Percentiles rank a stretch among this genome's conserved stretches.
These are phyloP conservation scores for Annulohypoxylon stygium DNA, from an alignment of 495 filamentous ascomycete species.

Conservation along the genomic window DNA sequence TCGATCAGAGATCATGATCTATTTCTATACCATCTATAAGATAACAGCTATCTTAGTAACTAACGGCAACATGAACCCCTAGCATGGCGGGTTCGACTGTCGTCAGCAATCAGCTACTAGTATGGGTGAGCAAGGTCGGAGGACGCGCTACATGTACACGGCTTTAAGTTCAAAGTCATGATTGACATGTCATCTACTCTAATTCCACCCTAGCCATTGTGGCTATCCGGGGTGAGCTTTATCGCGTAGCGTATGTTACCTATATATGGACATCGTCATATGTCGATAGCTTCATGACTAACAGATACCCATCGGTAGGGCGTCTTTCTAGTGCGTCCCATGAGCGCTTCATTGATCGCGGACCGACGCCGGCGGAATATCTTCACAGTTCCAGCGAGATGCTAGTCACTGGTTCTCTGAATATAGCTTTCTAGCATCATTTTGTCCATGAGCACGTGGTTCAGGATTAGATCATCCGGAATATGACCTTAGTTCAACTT, in stretches of 20 bases:
- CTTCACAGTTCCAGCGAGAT: neutral
- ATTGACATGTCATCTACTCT: slow-evolving; percentile 20
- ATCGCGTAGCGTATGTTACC: slow-evolving; percentile 2
- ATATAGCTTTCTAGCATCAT: slow-evolving; percentile 32
- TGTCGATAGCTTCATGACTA: slow-evolving; percentile 36
- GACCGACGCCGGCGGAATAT: slow-evolving; percentile 30
- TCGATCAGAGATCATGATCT: slow-evolving; percentile 11
- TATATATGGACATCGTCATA: slow-evolving; percentile 26
- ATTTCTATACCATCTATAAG: slow-evolving; percentile 32
- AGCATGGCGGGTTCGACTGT: slow-evolving; percentile 29
- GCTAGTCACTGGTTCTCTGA: slow-evolving; percentile 20
- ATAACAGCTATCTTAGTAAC: slow-evolving; percentile 19
- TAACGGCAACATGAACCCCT: slow-evolving; percentile 9
- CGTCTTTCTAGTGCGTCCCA: slow-evolving; percentile 31
- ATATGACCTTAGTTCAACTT: slow-evolving; percentile 11
- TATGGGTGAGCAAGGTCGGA: slow-evolving; percentile 28
- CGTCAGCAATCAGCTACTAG: slow-evolving; percentile 44
- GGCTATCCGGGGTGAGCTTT: slow-evolving; percentile 5
- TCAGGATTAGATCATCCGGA: slow-evolving; percentile 28
- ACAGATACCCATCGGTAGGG: slow-evolving; percentile 12
- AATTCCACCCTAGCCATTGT: slow-evolving; percentile 23
- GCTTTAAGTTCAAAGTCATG: slow-evolving; percentile 21
- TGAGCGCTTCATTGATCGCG: slow-evolving; percentile 20
- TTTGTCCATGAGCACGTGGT: slow-evolving; percentile 15
- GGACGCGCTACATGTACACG: slow-evolving; percentile 12